Percentiles rank a stretch among this genome's conserved stretches.
These are phyloP conservation scores for Neocatenulostroma microsporum DNA, from an alignment of 2,329 filamentous ascomycete species.

Conservation along the genomic window DNA sequence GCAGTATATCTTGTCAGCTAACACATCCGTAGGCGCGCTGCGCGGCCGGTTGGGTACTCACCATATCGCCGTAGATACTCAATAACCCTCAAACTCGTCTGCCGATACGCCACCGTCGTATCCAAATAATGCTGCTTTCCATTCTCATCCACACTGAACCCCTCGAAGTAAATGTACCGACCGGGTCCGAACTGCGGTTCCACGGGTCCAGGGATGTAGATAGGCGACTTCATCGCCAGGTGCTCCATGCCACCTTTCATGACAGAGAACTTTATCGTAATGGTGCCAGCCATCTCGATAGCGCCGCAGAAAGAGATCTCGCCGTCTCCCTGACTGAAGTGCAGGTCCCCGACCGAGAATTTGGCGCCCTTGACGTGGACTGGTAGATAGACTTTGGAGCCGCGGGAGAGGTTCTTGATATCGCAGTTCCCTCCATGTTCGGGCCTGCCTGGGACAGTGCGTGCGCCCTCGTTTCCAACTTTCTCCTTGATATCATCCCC, in stretches of 20 bases:
- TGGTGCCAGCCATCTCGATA: slow-evolving; percentile 89
- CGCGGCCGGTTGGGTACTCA: slow-evolving; percentile 16
- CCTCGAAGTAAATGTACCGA: slow-evolving; percentile 76
- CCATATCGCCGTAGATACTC: slow-evolving; percentile 70
- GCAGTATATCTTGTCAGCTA: not conserved
- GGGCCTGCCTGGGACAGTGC: slow-evolving; percentile 75
- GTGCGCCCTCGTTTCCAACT: slow-evolving; percentile 68
- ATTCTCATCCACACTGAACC: slow-evolving; percentile 79
- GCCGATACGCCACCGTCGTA: slow-evolving; percentile 75
- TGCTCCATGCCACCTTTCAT: slow-evolving; percentile 72
- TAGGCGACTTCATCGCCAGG: slow-evolving; percentile 69
- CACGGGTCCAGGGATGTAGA: slow-evolving; percentile 79
- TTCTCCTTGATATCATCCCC: slow-evolving; percentile 51
- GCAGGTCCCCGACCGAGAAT: slow-evolving; percentile 81
- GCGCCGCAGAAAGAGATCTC: slow-evolving; percentile 71
- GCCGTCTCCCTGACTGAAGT: slow-evolving; percentile 71
- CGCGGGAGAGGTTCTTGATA: slow-evolving; percentile 76
- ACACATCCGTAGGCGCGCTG: not conserved
- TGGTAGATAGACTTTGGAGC: slow-evolving; percentile 76
- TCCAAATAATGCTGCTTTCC: slow-evolving; percentile 89
- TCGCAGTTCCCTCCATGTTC: slow-evolving; percentile 90
- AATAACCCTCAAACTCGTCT: slow-evolving; percentile 69
- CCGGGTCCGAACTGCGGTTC: slow-evolving; percentile 82
- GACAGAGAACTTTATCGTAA: slow-evolving; percentile 82
- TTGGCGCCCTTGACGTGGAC: slow-evolving; percentile 82